Conservation (phyloP, 1,284 basidiomycete species). For the Microbotryum violaceum region DNA sequence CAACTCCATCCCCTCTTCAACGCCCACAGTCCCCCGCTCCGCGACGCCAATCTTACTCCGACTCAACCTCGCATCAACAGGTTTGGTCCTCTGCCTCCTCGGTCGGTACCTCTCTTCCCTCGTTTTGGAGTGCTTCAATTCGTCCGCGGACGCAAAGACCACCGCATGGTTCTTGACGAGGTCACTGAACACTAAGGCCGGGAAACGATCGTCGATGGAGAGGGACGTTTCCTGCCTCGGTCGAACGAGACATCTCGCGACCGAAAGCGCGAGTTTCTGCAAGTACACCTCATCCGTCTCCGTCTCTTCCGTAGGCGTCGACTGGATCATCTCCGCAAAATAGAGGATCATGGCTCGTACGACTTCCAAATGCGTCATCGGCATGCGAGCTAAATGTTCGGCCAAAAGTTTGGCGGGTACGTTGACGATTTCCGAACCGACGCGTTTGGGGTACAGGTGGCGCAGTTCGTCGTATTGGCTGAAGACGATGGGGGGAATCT, state of each 20-base stretch:
- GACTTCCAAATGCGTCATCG: conserved; percentile 26
- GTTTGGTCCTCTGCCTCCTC: conserved; percentile 33
- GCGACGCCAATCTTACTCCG: conserved; percentile 11
- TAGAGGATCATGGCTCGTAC: conserved; percentile 14
- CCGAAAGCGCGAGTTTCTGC: conserved; percentile 31
- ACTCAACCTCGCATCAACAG: conserved; percentile 28
- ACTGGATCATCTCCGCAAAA: conserved; percentile 12
- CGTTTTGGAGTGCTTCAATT: conserved; percentile 10
- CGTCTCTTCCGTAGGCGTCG: conserved; percentile 1
- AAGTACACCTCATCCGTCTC: conserved; percentile 25
- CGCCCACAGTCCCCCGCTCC: neutral
- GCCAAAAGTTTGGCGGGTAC: conserved; percentile 16
- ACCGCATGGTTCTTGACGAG: conserved; percentile 15
- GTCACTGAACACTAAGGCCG: conserved; percentile 22
- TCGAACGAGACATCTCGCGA: conserved; percentile 29
- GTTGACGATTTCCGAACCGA: conserved; percentile 1
- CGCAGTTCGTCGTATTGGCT: conserved; percentile 32
- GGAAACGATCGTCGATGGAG: conserved; percentile 33
- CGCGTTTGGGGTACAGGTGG: conserved; percentile 19
- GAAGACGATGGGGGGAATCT: conserved; percentile 15
- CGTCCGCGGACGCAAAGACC: conserved; percentile 12
- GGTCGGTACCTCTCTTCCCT: conserved; percentile 26
- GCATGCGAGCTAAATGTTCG: conserved; percentile 11
- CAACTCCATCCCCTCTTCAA: neutral
- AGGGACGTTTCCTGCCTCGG: conserved; percentile 24